These are phyloP conservation scores for Trichoderma guizhouense DNA, from an alignment of 2,329 filamentous ascomycete genomes.

Conservation along the genomic window DNA sequence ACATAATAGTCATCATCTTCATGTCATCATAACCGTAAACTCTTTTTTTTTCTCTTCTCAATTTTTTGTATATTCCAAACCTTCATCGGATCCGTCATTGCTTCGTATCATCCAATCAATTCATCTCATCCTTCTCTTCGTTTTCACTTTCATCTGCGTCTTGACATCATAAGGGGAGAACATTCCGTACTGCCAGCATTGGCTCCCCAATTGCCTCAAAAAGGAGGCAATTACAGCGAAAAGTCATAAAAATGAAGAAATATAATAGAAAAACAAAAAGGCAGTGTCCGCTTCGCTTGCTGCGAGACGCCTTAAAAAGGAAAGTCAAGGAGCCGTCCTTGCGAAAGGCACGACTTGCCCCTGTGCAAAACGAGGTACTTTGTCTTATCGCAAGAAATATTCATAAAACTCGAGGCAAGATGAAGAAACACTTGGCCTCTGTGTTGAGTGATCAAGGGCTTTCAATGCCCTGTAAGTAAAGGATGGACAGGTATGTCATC, in stretches of 20 bases:
- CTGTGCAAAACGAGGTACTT: slow-evolving; percentile 1
- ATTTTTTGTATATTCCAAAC: neutral
- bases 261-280: neutral
- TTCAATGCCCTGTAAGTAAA: neutral
- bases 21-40: slow-evolving; percentile 18
- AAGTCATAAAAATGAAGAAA: neutral
- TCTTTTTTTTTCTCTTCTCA: slow-evolving; percentile 2
- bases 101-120: neutral
- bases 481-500: neutral
- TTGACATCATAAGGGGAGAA: neutral
- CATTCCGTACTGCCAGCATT: neutral
- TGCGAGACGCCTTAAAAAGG: slow-evolving; percentile 8
- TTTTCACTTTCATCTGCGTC: neutral
- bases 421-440: neutral
- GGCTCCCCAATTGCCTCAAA: neutral
- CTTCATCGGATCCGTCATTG: neutral
- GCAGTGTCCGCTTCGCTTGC: slow-evolving; percentile 7
- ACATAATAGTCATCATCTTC: slow-evolving; percentile 4
- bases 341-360: slow-evolving; percentile 5
- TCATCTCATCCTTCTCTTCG: neutral
- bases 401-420: neutral
- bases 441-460: neutral
- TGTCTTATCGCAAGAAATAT: neutral
- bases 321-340: slow-evolving; percentile 15
- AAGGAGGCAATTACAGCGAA: neutral